These are phyloP conservation scores for Cylindrotheca fusiformis DNA, from an alignment of 108 stramenopile species.

Conservation along the genomic window DNA sequence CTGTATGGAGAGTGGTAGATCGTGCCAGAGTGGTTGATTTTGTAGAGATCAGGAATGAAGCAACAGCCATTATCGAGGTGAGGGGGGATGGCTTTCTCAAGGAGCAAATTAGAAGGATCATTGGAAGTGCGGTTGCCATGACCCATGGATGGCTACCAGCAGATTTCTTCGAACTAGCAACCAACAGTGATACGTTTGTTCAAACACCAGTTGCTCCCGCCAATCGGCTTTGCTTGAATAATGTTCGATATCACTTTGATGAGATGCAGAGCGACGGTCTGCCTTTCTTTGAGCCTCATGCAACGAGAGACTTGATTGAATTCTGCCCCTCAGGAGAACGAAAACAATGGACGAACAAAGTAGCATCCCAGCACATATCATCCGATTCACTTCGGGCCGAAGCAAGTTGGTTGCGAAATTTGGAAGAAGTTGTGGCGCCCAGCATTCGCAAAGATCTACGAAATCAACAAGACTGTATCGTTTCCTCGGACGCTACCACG, in stretches of 20 bases:
- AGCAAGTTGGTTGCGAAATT: slow-evolving; percentile 35
- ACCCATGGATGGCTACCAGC: slow-evolving; percentile 62
- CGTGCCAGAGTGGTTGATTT: slow-evolving; percentile 54
- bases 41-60: slow-evolving; percentile 1
- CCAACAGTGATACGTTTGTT: slow-evolving; percentile 27
- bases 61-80: slow-evolving; percentile 48
- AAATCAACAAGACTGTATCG: not conserved
- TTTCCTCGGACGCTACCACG: not conserved
- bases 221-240: slow-evolving; percentile 42
- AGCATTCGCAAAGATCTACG: slow-evolving; percentile 4
- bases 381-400: no score
- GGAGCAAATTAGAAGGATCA: slow-evolving; percentile 53
- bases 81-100: slow-evolving; percentile 59
- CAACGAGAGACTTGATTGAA: slow-evolving; percentile 2
- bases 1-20: slow-evolving; percentile 70
- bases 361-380: no score
- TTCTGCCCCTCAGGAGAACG: not conserved
- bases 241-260: slow-evolving; percentile 63
- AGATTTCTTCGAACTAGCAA: slow-evolving; percentile 48
- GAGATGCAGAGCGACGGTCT: slow-evolving; percentile 37
- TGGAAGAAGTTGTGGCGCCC: slow-evolving; percentile 29
- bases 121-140: slow-evolving; percentile 53
- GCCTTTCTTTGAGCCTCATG: slow-evolving; percentile 25
- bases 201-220: slow-evolving; percentile 48
- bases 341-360: slow-evolving; percentile 8